phyloP scores from a whole-genome alignment of 192 early-diverging fungal genomes.

The Coemansia sp. region DNA sequence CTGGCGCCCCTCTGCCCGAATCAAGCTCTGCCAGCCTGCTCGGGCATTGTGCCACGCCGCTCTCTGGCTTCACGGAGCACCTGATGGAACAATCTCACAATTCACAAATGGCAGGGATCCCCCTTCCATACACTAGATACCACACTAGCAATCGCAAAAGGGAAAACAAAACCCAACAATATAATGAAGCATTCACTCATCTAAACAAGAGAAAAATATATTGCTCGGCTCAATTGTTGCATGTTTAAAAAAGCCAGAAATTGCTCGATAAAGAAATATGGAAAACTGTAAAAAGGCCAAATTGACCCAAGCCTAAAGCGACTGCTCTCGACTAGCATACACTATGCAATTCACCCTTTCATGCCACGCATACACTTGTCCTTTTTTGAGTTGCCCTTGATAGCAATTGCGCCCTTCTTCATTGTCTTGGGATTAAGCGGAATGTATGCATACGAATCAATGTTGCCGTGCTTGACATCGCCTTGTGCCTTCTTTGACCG shows the following conservation, averaged over 20 bases:
- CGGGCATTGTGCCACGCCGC: neutral
- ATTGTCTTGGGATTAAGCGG: slow-evolving; percentile 66
- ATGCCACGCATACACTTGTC: slow-evolving; percentile 41
- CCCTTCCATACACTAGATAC: neutral
- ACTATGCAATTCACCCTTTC: slow-evolving; percentile 3
- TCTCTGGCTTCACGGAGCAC: neutral
- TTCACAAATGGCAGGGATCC: neutral
- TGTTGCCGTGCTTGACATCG: slow-evolving; percentile 83
- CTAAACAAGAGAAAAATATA: neutral
- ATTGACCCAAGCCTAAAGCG: neutral
- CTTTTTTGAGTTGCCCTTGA: slow-evolving; percentile 51
- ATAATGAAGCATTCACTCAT: neutral
- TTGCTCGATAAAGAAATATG: neutral
- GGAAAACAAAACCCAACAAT: neutral
- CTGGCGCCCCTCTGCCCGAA: neutral
- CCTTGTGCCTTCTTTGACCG: slow-evolving; percentile 83
- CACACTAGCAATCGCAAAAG: neutral
- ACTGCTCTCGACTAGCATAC: neutral
- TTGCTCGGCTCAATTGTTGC: neutral
- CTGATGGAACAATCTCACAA: neutral
- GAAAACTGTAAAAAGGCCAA: neutral
- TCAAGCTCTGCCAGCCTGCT: neutral
- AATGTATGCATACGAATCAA: slow-evolving; percentile 94
- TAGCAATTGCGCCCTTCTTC: slow-evolving; percentile 43
- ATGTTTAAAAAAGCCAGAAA: neutral